Base-by-base conservation (phyloP, 2,329 filamentous ascomycete species). In the Fusarium musae region DNA sequence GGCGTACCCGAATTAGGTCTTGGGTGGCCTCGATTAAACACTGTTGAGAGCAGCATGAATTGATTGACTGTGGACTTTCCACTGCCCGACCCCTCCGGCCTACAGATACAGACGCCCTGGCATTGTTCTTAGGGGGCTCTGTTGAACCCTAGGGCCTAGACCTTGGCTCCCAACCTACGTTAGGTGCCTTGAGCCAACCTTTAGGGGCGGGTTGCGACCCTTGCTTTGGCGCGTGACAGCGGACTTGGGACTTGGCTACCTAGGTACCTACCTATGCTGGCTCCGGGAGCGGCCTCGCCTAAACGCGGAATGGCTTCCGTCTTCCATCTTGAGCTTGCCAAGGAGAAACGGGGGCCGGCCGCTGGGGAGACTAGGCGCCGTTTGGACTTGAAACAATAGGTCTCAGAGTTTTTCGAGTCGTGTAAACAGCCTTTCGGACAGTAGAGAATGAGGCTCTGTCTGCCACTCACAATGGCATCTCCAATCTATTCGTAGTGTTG, bases 141-240 rank as follows among this genome's bases (percentile, higher is more conserved):
- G 57, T 63, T 52, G 23, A 34, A 39, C 44, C 44, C 46, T 63
- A 37, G n/a, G 34, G 37, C 44, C 46, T 63, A 37, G n/a, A 28
- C 62, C 70, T 68, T 63, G 60, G 61, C 66, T 53, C 49, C 46
- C 59, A 66, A 70, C 34, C 56, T 67, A 49, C 34, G 49, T 28
- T 28, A 21, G 43, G 17, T 46, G 43, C 43, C 43, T 65, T 52
- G 66, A 61, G 50, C 64, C 69, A 61, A 60, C 63, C 54, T 59
- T 44, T 59, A 65, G 52, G 37, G 66, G 52, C 46, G 66, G 69
- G 63, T 50, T 62, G 60, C 43, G 59, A 43, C 63, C 73, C 73
- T 72, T 64, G 73, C 52, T 73, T 70, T 75, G 72, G 73, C 76
- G 76, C 76, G 69, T 76, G 76, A 77, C 73, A 69, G 53, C 50